Conservation (phyloP, 2,329 filamentous ascomycete species). For the Colletotrichum graminicola region DNA sequence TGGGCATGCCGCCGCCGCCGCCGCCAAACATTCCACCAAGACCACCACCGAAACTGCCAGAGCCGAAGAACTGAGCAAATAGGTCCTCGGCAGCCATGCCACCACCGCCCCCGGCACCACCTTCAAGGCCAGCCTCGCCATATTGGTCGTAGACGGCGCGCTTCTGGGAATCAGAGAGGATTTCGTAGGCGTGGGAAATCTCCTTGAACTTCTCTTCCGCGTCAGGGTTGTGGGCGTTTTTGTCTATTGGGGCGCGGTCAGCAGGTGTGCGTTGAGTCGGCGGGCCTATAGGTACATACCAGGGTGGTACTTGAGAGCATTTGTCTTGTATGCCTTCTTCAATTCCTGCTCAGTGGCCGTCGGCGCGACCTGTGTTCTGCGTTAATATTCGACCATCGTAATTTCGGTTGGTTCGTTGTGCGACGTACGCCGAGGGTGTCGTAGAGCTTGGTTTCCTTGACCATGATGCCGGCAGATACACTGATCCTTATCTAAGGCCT, state of each 20-base stretch:
- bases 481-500: conserved; percentile 32
- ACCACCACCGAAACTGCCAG: conserved; percentile 77
- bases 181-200: conserved; percentile 93
- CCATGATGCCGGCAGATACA: conserved; percentile 64
- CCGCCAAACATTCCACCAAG: conserved; percentile 83
- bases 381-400: neutral
- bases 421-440: conserved; percentile 79
- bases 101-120: conserved; percentile 78
- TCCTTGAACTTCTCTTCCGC: conserved; percentile 99
- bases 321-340: conserved; percentile 90
- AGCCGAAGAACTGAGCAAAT: conserved; percentile 96
- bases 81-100: conserved; percentile 97
- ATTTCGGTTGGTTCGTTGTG: neutral
- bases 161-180: conserved; percentile 93
- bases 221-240: conserved; percentile 93
- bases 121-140: conserved; percentile 96
- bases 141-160: conserved; percentile 95
- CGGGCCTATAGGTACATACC: conserved; percentile 64
- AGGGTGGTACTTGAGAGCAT: conserved; percentile 86
- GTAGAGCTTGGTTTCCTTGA: conserved; percentile 84
- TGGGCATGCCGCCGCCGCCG: conserved; percentile 74
- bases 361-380: conserved; percentile 73
- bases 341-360: conserved; percentile 86
- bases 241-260: conserved; percentile 71
- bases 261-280: neutral